Conservation (phyloP, 768 basidiomycete genomes). For the Kwoniella dendrophila region DNA sequence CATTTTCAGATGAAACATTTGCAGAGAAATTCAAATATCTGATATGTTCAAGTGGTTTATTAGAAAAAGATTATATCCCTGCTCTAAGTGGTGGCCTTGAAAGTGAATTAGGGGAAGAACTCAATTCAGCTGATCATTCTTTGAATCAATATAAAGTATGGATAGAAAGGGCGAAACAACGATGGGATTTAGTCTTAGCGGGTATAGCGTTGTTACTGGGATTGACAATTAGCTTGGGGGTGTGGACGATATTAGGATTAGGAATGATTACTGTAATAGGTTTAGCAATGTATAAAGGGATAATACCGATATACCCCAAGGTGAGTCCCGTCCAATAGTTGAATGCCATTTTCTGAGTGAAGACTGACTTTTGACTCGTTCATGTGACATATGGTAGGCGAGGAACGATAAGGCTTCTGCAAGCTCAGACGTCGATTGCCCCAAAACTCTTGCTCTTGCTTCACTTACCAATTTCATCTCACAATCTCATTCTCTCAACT, state of each 20-base stretch:
- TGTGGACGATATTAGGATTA: constrained; percentile 9
- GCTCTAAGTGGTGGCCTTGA: constrained; percentile 25
- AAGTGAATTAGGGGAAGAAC: not conserved
- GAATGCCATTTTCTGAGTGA: not conserved
- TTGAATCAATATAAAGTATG: not conserved
- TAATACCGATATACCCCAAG: not conserved
- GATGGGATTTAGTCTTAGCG: constrained; percentile 38
- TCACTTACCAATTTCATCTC: constrained; percentile 24
- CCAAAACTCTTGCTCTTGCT: constrained; percentile 8
- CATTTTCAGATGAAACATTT: constrained; percentile 29
- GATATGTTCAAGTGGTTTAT: constrained; percentile 46
- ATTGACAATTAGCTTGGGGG: constrained; percentile 16
- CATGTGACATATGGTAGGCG: too few relatives aligned
- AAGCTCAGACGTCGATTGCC: not conserved
- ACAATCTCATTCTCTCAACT: constrained; percentile 27
- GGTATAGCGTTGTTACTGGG: constrained; percentile 14
- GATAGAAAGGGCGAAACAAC: constrained; percentile 1
- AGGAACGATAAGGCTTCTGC: not conserved
- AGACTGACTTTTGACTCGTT: not conserved
- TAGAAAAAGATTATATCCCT: constrained; percentile 49
- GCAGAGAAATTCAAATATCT: constrained; percentile 52
- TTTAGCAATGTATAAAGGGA: not conserved
- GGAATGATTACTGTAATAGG: not conserved
- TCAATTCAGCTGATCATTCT: not conserved
- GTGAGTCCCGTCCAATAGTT: not conserved